Evolutionary conservation across 257 asterid genomes (phyloP), one percentile per base, ranked within the genome.

Genomic region (Solanum acaule): DNA sequence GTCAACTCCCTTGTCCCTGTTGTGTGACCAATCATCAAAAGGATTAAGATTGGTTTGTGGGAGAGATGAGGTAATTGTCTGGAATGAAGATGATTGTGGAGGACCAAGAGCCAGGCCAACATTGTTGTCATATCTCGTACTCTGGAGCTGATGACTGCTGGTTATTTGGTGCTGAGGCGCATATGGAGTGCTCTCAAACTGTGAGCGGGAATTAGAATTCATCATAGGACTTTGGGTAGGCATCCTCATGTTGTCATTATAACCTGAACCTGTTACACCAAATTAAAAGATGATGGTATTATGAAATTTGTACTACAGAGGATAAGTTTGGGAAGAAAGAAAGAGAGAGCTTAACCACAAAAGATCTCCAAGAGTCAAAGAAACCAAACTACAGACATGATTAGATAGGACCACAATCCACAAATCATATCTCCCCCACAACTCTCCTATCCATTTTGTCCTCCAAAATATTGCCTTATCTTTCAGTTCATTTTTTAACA

Each of bases 71-170:
- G 88, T 20, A 59, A 59, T 93, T 8, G 90, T 29, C 89, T 90
- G 94, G 90, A 92, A 92, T 15, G 95, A 83, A 9, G 98, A 89
- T 59, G 96, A 90, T 63, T 90, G 98, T 6, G 99, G 95, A 87
- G 95, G 98, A 65, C 94, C 94, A 15, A 96, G 96, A 88, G 98
- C 96, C 49, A 96, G 94, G 59, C 92, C 94, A 27, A 91, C 94
- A 82, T 91, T 87, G 71, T 89, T 87, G 75, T 89, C 88, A 59
- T 93, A 92, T 68, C 92, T 40, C 42, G 89, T 78, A 29, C 56
- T 89, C 82, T 92, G 93, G 89, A 91, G 89, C 87, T 94, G 97
- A 88, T 91, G 91, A 22, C 92, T 70, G 88, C 86, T 92, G 56
- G 91, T 65, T 84, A 86, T 37, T 61, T 86, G 88, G 34, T 89